Evolutionary conservation across 371 early-diverging fungal species (phyloP).

Genomic region (Mucor circinelloides): DNA sequence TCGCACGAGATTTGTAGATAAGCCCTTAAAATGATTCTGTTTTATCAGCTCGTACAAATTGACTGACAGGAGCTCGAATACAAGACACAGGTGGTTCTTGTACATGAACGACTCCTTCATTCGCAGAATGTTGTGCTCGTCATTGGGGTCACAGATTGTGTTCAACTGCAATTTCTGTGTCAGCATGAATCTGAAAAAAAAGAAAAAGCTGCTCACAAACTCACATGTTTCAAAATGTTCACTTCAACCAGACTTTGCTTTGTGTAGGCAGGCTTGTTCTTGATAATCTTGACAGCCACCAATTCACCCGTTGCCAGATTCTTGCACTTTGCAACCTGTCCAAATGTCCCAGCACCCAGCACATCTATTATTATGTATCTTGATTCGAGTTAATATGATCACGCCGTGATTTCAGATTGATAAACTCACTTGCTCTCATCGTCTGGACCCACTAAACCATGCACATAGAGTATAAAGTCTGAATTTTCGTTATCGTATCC

Average conservation of each 20-base stretch:
- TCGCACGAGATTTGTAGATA: conserved; percentile 87
- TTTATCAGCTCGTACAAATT: conserved; percentile 98
- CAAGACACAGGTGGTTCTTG: conserved; percentile 93
- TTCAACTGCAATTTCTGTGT: conserved; percentile 63
- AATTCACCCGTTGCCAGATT: conserved; percentile 83
- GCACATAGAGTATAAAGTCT: conserved; percentile 95
- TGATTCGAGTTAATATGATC: background rate
- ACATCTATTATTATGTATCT: conserved; percentile 88
- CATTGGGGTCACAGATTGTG: conserved; percentile 77
- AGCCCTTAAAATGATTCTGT: conserved; percentile 94
- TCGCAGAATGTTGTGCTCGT: conserved; percentile 86
- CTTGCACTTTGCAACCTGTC: conserved; percentile 96
- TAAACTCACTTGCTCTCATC: conserved; percentile 2
- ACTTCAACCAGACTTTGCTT: conserved; percentile 97
- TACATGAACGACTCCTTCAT: conserved; percentile 94
- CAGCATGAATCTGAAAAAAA: background rate
- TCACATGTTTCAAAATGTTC: conserved; percentile 82
- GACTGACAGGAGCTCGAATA: conserved; percentile 93
- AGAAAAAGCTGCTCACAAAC: background rate
- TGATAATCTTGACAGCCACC: conserved; percentile 97
- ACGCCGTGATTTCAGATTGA: background rate
- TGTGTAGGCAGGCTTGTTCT: conserved; percentile 94
- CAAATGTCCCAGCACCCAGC: conserved; percentile 98
- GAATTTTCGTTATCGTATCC: conserved; percentile 91
- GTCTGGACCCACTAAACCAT: conserved; percentile 58